Evolutionary conservation across 176 grass and related monocot genomes (phyloP), one percentile per base, ranked within the genome.

Genomic region (Triticum timopheevii): DNA sequence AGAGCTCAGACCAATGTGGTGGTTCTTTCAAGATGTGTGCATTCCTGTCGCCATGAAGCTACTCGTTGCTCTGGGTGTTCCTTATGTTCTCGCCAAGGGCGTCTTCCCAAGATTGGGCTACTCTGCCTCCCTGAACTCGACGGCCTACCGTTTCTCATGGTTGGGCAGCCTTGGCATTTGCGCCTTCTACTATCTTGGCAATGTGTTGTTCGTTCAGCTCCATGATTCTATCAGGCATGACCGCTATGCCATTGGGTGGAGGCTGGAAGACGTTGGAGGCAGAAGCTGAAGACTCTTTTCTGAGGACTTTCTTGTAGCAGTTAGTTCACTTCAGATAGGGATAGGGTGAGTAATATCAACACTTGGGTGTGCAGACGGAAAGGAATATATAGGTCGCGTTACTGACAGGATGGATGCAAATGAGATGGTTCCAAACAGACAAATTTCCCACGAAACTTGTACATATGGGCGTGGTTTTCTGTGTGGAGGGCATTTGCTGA

Each of bases 191-290:
- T 73, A 65, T 75, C 10, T 75, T 15, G 69, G 67, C 50, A 93
- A 78, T 77, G 40, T 61, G 40, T 44, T 90, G 31, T 75, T 15
- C n/a, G 66, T 62, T 7, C 86, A 79, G 52, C 62, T 91, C 79
- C 92, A 91, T 6, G 78, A 91, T 77, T 79, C 59, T 61, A 90
- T 88, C 10, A 86, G 80, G 89, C 82, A 93, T 35, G 92, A 93
- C 20, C 83, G 74, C 20, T 91, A 88, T 68, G 35, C 83, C 34
- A 77, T 91, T 27, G 86, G 92, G 25, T 75, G 8, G n/a, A 91
- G 79, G 52, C 23, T 93, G 86, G 71, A 85, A 27, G 83, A 91
- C 67, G 88, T 78, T 65, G 38, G n/a, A 69, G 80, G 56, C 35
- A 34, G 59, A 36, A 40, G 47, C 73, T 77, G 8, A 88, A 24